phyloP scores from a whole-genome alignment of 2,329 filamentous ascomycete genomes.

The Cryoendolithus antarcticus region DNA sequence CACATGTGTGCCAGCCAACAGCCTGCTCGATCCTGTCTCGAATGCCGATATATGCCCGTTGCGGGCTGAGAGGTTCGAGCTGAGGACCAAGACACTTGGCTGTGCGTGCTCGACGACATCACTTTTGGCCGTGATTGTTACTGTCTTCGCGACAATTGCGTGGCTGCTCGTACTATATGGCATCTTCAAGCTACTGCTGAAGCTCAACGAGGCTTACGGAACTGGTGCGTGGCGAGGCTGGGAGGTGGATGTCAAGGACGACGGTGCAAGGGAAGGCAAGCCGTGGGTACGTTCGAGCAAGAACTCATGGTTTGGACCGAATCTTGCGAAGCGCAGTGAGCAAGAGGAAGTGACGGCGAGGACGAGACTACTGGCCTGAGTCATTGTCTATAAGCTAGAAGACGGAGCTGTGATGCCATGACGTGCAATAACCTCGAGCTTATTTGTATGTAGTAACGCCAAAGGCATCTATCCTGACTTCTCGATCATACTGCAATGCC shows the following conservation, averaged over 20 bases:
- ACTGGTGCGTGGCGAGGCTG: conserved; percentile 14
- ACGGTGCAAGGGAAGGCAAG: conserved; percentile 12
- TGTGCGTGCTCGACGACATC: conserved; percentile 36
- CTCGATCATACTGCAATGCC: too few relatives aligned
- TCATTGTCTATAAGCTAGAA: too few relatives aligned
- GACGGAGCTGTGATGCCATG: too few relatives aligned
- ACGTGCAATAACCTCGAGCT: too few relatives aligned
- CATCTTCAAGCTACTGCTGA: conserved; percentile 8
- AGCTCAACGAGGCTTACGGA: conserved; percentile 16
- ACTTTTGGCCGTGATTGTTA: conserved; percentile 30
- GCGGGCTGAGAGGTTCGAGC: conserved; percentile 33
- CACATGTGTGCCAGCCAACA: conserved; percentile 31
- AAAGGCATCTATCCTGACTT: too few relatives aligned
- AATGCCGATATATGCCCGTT: conserved; percentile 22
- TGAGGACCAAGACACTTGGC: conserved; percentile 31
- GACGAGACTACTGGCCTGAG: conserved; percentile 14
- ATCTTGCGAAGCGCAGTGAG: conserved; percentile 22
- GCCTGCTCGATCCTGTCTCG: conserved; percentile 29
- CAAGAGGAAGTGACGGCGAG: conserved; percentile 23
- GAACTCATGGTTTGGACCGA: conserved; percentile 4
- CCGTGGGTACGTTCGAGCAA: conserved; percentile 11
- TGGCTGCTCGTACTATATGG: conserved; percentile 26
- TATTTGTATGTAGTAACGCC: too few relatives aligned
- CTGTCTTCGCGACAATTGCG: conserved; percentile 30
- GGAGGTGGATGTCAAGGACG: conserved; percentile 20